phyloP scores from a whole-genome alignment of 192 early-diverging fungal genomes.

The Pecoramyces ruminantium region DNA sequence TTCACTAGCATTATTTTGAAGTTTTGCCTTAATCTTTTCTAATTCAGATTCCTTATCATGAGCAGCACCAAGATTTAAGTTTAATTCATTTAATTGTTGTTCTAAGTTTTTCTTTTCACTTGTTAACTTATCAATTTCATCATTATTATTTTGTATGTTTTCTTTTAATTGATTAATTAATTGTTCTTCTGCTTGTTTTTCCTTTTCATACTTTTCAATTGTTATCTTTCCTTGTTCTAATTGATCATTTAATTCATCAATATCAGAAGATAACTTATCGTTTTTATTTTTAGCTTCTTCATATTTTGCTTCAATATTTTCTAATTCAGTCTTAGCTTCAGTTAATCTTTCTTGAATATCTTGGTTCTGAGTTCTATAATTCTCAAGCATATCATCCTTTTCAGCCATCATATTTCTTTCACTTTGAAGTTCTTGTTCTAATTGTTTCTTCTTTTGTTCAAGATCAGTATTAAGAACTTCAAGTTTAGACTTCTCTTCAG shows the following conservation, averaged over 20 bases:
- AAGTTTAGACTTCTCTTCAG: slow-evolving; percentile 34
- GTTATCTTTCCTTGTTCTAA: slow-evolving; percentile 11
- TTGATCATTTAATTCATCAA: slow-evolving; percentile 11
- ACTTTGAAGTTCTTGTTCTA: slow-evolving; percentile 51
- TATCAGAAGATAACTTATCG: slow-evolving; percentile 16
- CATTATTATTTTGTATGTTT: slow-evolving; percentile 17
- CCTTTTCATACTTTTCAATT: slow-evolving; percentile 32
- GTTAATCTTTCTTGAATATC: slow-evolving; percentile 24
- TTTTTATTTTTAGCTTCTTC: slow-evolving; percentile 18
- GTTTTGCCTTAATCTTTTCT: slow-evolving; percentile 22
- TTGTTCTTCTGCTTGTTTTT: slow-evolving; percentile 22
- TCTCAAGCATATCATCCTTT: slow-evolving; percentile 65
- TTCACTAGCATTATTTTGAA: slow-evolving; percentile 19
- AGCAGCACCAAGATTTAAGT: slow-evolving; percentile 20
- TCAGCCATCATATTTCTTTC: slow-evolving; percentile 61
- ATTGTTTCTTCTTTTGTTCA: slow-evolving; percentile 45
- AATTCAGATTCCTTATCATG: slow-evolving; percentile 21
- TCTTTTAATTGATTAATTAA: slow-evolving; percentile 27
- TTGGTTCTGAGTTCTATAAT: slow-evolving; percentile 48
- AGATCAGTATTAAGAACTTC: slow-evolving; percentile 38
- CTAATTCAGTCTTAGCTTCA: slow-evolving; percentile 17
- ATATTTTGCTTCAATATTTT: slow-evolving; percentile 22
- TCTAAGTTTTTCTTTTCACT: slow-evolving; percentile 23
- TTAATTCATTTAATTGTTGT: slow-evolving; percentile 16
- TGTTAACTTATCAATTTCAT: slow-evolving; percentile 15